Conservation (phyloP, 2,329 filamentous ascomycete species). For the Lachnellula suecica region DNA sequence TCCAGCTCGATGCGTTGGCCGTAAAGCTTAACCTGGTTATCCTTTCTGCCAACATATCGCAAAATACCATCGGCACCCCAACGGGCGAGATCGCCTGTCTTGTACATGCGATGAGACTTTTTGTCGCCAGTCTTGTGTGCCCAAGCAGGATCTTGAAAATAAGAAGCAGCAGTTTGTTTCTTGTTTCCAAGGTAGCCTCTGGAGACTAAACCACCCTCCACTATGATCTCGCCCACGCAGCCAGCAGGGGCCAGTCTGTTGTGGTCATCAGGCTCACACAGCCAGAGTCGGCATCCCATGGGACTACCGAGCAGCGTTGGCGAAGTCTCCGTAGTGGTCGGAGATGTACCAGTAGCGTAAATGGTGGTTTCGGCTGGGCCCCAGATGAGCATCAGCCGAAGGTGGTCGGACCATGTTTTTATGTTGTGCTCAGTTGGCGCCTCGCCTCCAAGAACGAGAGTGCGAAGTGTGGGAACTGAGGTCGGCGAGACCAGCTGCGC, state of each 20-base stretch:
- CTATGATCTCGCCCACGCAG: slow-evolving; percentile 20
- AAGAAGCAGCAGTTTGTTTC: slow-evolving; percentile 55
- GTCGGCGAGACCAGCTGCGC: slow-evolving; percentile 17
- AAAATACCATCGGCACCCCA: slow-evolving; percentile 43
- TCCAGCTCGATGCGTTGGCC: slow-evolving; percentile 40
- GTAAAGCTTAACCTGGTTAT: slow-evolving; percentile 39
- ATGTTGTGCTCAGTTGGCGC: not conserved
- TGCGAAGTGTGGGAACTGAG: not conserved
- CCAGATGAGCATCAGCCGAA: not conserved
- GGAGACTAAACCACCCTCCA: slow-evolving; percentile 53
- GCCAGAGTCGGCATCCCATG: not conserved
- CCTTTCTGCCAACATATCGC: slow-evolving; percentile 38
- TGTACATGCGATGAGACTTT: slow-evolving; percentile 47
- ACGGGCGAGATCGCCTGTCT: slow-evolving; percentile 57
- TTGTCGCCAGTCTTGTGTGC: slow-evolving; percentile 38
- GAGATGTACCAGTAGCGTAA: not conserved
- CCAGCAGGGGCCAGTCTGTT: slow-evolving; percentile 18
- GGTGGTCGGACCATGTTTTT: not conserved
- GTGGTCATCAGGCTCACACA: slow-evolving; percentile 31
- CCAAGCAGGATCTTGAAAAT: slow-evolving; percentile 56
- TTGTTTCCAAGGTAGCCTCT: slow-evolving; percentile 58
- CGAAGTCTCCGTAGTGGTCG: not conserved
- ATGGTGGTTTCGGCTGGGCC: slow-evolving; percentile 3
- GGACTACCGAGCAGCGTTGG: too few species aligned
- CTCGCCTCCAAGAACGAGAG: not conserved